Percentiles rank a stretch among this genome's conserved stretches.
phyloP scores from a whole-genome alignment of 2,329 filamentous ascomycete genomes.

The Aspergillus felis region DNA sequence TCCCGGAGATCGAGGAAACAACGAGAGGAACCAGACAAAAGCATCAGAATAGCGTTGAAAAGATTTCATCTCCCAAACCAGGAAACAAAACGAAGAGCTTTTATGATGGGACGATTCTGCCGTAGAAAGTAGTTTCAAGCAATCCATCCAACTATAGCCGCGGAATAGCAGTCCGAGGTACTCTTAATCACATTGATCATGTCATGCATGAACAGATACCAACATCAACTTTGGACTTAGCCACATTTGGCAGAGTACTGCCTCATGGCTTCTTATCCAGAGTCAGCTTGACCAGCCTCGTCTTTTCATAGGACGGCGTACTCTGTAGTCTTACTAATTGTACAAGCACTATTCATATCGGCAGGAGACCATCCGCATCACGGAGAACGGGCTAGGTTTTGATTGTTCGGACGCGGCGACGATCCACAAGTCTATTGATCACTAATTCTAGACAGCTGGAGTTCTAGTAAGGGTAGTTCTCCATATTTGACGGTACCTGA shows the following conservation, averaged over 20 bases:
- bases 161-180: too few species aligned
- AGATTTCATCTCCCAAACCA: not conserved
- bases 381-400: not conserved
- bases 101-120: not conserved
- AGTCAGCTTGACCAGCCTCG: slow-evolving; percentile 1
- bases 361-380: not conserved
- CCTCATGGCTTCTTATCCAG: too few species aligned
- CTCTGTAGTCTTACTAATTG: not conserved
- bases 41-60: not conserved
- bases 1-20: not conserved
- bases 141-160: not conserved
- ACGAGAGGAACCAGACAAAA: not conserved
- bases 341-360: not conserved
- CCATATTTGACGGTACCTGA: not conserved
- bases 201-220: slow-evolving; percentile 5
- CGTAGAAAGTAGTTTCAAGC: not conserved
- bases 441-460: not conserved
- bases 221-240: slow-evolving; percentile 3
- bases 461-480: not conserved
- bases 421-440: slow-evolving; percentile 11
- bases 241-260: not conserved
- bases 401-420: slow-evolving; percentile 4
- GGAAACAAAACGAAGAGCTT: not conserved
- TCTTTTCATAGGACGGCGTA: slow-evolving; percentile 1
- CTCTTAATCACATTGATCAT: not conserved